A percentile compares a stretch with the other conserved stretches of the same genome.
phyloP scores from a whole-genome alignment of 2,329 filamentous ascomycete genomes.

The Microdochium bolleyi region DNA sequence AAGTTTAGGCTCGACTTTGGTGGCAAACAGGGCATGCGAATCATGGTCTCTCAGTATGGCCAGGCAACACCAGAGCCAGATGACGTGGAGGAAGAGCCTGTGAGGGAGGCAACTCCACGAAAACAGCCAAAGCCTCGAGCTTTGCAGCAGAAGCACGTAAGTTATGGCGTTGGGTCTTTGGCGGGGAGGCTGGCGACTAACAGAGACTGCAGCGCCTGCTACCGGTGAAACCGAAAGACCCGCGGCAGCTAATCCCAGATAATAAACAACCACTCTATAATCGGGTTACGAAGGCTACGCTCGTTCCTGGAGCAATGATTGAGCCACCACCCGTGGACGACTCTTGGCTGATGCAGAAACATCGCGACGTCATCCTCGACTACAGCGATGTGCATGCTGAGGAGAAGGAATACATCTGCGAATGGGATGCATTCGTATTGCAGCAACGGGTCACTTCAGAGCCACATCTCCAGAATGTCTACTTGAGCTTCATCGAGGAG shows the following conservation, averaged over 20 bases:
- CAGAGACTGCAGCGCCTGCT: neutral
- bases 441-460: slow-evolving; percentile 41
- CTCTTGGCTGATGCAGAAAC: slow-evolving; percentile 50
- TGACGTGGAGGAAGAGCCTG: slow-evolving; percentile 14
- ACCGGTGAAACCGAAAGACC: slow-evolving; percentile 10
- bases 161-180: neutral
- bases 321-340: slow-evolving; percentile 34
- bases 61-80: slow-evolving; percentile 15
- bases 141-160: neutral
- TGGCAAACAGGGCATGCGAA: slow-evolving; percentile 8
- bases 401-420: slow-evolving; percentile 50
- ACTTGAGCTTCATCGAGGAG: slow-evolving; percentile 41
- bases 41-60: slow-evolving; percentile 16
- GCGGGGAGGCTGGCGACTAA: neutral
- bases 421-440: slow-evolving; percentile 50
- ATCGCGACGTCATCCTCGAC: slow-evolving; percentile 48
- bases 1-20: slow-evolving; percentile 27
- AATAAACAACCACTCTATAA: slow-evolving; percentile 48
- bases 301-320: slow-evolving; percentile 40
- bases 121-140: slow-evolving; percentile 3
- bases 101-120: slow-evolving; percentile 13
- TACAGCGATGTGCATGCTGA: slow-evolving; percentile 45
- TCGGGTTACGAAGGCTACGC: slow-evolving; percentile 43
- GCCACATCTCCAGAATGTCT: slow-evolving; percentile 42
- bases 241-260: slow-evolving; percentile 36